Evolutionary conservation across 306 rosid species (phyloP).

Genomic region (Prunus padus): DNA sequence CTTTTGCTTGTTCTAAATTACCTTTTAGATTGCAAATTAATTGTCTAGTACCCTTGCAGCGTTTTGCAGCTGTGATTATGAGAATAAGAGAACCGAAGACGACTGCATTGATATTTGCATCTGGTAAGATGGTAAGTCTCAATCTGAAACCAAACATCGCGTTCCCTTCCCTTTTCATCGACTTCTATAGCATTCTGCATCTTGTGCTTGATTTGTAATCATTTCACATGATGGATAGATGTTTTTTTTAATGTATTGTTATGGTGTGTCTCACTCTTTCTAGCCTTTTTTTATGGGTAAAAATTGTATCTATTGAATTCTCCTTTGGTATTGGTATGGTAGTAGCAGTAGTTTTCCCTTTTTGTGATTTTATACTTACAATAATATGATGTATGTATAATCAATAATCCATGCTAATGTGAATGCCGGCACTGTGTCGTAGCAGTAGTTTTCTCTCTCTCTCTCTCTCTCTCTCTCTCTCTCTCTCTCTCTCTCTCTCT

Average conservation of each 20-base stretch:
- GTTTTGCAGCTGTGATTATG: slow-evolving; percentile 98
- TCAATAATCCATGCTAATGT: not conserved
- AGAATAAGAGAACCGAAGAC: slow-evolving; percentile 98
- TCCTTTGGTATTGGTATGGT: too few species aligned
- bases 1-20: not conserved
- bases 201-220: not conserved
- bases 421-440: slow-evolving; percentile 15
- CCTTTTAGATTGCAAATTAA: slow-evolving; percentile 7
- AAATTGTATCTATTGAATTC: not conserved
- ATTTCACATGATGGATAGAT: not conserved
- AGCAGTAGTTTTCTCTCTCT: too few species aligned
- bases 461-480: too few species aligned
- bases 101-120: slow-evolving; percentile 90
- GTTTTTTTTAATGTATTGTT: not conserved
- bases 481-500: too few species aligned
- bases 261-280: not conserved
- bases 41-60: slow-evolving; percentile 48
- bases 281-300: not conserved
- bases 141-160: not conserved
- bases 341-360: not conserved
- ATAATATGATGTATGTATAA: not conserved
- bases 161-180: not conserved
- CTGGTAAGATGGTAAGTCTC: slow-evolving; percentile 86
- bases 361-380: not conserved
- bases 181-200: not conserved